Base-by-base conservation (phyloP, 2,329 filamentous ascomycete species). In the Fusarium tjaetaba region DNA sequence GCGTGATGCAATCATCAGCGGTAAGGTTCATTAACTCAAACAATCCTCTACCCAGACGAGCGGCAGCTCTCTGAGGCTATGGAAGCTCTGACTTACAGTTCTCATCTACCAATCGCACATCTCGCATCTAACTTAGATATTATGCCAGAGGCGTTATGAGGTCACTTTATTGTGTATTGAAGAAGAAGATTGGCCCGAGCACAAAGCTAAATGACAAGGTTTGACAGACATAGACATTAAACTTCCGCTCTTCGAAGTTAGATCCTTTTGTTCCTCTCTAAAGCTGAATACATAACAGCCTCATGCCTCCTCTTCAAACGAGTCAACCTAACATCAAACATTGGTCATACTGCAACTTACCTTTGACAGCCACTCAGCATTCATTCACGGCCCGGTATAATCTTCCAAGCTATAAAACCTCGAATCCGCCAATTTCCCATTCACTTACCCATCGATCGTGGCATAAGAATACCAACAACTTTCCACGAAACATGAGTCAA, bases 271-370 rank as follows among this genome's bases (percentile, higher is more conserved):
- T 2, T 13, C 7, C 22, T 22, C 20, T 41, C 20, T 13, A 22
- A 22, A 4, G 39, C 22, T 7, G 14, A n/a, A 42, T 11, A 42
- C 0, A 42, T 42, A 42, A 16, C 8, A 42, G 14, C 22, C 0
- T 16, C 9, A 9, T n/a, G 6, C 9, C n/a, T 11, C 20, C 8
- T 22, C 11, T 15, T 15, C 7, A 14, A 18, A 13, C 7, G n/a
- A 26, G 5, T 18, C 16, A 26, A 26, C 15, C 11, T 4, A 11
- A 18, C n/a, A 4, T 26, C 4, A 0, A 18, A 26, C 10, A 11
- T 3, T 26, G 42, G 18, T 9, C 6, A 18, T 13, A 45, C 13
- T 18, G 16, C 5, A 46, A 22, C 13, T 22, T 22, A 4, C 5
- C 43, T 4, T 18, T 10, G 5, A 22, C 1, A 46, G 18, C 7